A percentile compares a stretch with the other conserved stretches of the same genome.
Conservation (phyloP, 331 rosid genomes). For the Saraca asoca region DNA sequence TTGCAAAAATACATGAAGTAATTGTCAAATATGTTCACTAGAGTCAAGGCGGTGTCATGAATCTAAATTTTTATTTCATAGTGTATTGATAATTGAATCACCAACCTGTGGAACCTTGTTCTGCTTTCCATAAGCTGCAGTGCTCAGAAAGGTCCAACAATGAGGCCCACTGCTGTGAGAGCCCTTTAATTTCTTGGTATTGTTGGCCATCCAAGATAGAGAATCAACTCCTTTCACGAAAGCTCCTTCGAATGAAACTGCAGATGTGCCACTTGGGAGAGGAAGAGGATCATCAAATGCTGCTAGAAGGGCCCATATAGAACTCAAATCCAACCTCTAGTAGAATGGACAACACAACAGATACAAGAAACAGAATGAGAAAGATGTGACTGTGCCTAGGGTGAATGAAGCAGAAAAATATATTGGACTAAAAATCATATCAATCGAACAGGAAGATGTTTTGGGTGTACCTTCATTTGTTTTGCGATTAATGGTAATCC, state of each 20-base stretch:
- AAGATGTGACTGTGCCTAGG: not conserved
- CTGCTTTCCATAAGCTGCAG: constrained; percentile 76
- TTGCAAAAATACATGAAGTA: not conserved
- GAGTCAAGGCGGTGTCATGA: not conserved
- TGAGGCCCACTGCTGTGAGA: constrained; percentile 62
- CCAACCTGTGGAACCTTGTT: constrained; percentile 95
- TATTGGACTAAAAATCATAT: constrained; percentile 23
- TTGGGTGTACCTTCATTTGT: constrained; percentile 77
- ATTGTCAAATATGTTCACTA: not conserved
- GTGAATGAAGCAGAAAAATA: constrained; percentile 12
- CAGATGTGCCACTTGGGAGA: constrained; percentile 34
- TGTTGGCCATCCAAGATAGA: constrained; percentile 92
- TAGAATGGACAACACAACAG: constrained; percentile 30
- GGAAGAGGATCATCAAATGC: constrained; percentile 92
- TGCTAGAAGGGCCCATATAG: constrained; percentile 96
- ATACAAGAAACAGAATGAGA: constrained; percentile 31
- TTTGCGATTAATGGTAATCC: constrained; percentile 82
- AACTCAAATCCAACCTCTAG: constrained; percentile 87
- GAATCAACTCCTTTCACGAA: constrained; percentile 88
- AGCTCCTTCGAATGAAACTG: constrained; percentile 90
- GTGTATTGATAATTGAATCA: constrained; percentile 24
- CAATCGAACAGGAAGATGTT: constrained; percentile 23
- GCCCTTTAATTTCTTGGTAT: constrained; percentile 63
- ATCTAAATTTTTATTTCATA: not conserved
- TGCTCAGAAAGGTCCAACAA: constrained; percentile 93